These are phyloP conservation scores for Cryptococcus sp. DNA, from an alignment of 1,284 basidiomycete genomes.

Conservation along the genomic window DNA sequence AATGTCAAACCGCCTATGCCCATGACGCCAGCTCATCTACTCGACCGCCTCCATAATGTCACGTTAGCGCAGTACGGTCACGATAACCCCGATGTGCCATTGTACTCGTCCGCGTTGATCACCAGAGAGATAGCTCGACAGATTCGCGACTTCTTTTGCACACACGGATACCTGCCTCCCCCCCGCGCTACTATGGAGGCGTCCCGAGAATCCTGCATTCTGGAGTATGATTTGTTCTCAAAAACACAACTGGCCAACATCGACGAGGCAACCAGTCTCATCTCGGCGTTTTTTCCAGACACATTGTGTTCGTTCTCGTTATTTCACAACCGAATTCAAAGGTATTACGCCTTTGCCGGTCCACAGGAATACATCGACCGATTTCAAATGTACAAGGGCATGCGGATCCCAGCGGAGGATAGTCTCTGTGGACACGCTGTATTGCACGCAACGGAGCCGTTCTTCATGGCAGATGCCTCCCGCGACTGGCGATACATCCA, in stretches of 20 bases:
- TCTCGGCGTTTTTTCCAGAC: conserved; percentile 19
- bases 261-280: conserved; percentile 16
- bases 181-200: conserved; percentile 21
- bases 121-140: conserved; percentile 5
- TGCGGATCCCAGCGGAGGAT: conserved; percentile 14
- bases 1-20: background rate
- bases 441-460: conserved; percentile 4
- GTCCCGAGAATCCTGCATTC: conserved; percentile 14
- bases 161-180: conserved; percentile 22
- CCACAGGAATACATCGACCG: conserved; percentile 6
- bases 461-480: conserved; percentile 13
- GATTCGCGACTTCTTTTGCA: conserved; percentile 15
- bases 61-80: too few species aligned
- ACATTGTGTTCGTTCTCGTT: conserved; percentile 22
- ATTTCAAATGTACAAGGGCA: conserved; percentile 6
- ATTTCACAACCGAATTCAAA: conserved; percentile 17
- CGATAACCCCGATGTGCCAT: background rate
- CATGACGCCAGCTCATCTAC: background rate
- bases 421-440: conserved; percentile 25
- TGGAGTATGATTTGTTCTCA: conserved; percentile 24
- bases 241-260: conserved; percentile 19
- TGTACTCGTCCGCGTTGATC: conserved; percentile 1
- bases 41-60: background rate
- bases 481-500: conserved; percentile 21
- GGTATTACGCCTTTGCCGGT: conserved; percentile 15